These are phyloP conservation scores for Gossypium thurberi DNA, from an alignment of 345 rosid species.

Conservation along the genomic window DNA sequence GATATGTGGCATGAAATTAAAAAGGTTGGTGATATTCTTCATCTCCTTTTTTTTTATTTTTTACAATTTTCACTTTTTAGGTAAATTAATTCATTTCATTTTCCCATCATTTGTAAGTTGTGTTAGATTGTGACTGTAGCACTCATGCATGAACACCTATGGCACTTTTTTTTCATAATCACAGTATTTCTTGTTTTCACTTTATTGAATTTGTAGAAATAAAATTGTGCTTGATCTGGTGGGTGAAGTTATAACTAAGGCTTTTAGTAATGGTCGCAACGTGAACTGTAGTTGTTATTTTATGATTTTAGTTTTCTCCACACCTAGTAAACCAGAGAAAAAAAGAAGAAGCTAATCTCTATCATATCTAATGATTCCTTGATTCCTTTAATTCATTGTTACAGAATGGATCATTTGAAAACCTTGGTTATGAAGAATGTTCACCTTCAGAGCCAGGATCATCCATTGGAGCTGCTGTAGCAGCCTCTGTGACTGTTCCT, in stretches of 20 bases:
- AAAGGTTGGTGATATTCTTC: slow-evolving; percentile 36
- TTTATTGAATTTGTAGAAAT: not conserved
- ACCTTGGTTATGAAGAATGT: slow-evolving; percentile 33
- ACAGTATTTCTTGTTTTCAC: not conserved
- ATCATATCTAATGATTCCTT: not conserved
- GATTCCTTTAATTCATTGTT: slow-evolving; percentile 7
- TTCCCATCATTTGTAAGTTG: not conserved
- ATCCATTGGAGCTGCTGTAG: slow-evolving; percentile 88
- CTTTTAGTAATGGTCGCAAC: no score
- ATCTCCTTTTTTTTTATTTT: no score
- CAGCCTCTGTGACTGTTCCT: slow-evolving; percentile 74
- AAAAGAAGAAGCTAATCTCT: not conserved
- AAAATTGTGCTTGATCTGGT: not conserved
- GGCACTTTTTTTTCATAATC: not conserved
- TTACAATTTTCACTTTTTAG: not conserved
- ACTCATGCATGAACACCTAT: not conserved
- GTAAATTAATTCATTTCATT: not conserved
- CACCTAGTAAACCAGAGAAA: no score
- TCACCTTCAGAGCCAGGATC: slow-evolving; percentile 72
- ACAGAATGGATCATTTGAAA: slow-evolving; percentile 70
- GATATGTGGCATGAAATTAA: slow-evolving; percentile 92
- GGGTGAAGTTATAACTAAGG: not conserved
- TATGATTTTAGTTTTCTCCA: no score
- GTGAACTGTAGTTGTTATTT: no score
- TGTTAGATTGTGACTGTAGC: not conserved